Conservation (phyloP, 805 yeast genomes). For the Ogataea wickerhamii region DNA sequence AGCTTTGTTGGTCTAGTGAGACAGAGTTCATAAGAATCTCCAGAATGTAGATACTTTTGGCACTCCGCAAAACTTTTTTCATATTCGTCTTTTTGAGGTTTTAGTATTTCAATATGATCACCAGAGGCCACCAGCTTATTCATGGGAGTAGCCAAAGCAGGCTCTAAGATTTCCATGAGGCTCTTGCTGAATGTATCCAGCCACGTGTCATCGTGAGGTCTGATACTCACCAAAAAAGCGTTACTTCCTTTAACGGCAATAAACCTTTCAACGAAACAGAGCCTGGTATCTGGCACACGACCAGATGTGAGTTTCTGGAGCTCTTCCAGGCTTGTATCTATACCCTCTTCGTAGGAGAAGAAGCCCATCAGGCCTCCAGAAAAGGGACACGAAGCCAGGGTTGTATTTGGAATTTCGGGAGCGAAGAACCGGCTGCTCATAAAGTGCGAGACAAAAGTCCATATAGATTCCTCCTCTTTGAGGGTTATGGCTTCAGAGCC, state of each 20-base stretch:
- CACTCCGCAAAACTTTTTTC: constrained; percentile 53
- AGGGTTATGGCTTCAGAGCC: constrained; percentile 1
- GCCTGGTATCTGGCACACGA: constrained; percentile 66
- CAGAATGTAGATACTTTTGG: constrained; percentile 63
- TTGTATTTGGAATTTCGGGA: constrained; percentile 22
- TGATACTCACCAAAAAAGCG: constrained; percentile 53
- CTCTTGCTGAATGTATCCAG: constrained; percentile 17
- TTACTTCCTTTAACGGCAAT: constrained; percentile 52
- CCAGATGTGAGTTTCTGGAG: constrained; percentile 38
- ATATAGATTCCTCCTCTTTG: constrained; percentile 34
- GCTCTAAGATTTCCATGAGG: neutral
- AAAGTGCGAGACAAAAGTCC: constrained; percentile 49
- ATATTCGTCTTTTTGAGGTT: constrained; percentile 57
- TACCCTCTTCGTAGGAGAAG: constrained; percentile 85
- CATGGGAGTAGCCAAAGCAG: constrained; percentile 6
- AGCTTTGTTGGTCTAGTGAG: constrained; percentile 73
- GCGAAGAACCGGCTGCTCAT: constrained; percentile 40
- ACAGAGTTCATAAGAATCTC: constrained; percentile 93
- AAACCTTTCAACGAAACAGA: constrained; percentile 66
- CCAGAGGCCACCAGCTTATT: constrained; percentile 2
- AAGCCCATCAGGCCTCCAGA: constrained; percentile 90
- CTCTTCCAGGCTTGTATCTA: constrained; percentile 35
- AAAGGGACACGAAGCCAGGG: constrained; percentile 58
- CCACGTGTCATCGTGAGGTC: constrained; percentile 39
- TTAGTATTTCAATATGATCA: constrained; percentile 29